phyloP scores from a whole-genome alignment of 805 yeast species.

The Ogataea parapolymorpha region DNA sequence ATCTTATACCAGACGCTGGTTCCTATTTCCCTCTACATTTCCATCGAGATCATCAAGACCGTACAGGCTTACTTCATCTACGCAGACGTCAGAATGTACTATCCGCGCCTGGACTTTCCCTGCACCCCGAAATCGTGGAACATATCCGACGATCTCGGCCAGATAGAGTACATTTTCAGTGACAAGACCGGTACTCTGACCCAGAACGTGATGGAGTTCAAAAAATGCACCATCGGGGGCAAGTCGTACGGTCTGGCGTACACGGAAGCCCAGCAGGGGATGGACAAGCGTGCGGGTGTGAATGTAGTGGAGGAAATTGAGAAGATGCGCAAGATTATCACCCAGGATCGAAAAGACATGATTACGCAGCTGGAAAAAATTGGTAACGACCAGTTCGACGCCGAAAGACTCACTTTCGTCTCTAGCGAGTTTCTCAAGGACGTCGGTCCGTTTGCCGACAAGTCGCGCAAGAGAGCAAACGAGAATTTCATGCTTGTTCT shows the following conservation, averaged over 20 bases:
- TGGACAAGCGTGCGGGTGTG: conserved; percentile 61
- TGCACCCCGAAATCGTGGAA: conserved; percentile 83
- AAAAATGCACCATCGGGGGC: conserved; percentile 69
- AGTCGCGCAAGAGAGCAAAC: conserved; percentile 44
- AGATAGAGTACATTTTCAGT: conserved; percentile 75
- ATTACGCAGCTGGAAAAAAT: conserved; percentile 35
- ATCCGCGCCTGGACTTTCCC: conserved; percentile 65
- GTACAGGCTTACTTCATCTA: conserved; percentile 73
- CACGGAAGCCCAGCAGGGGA: conserved; percentile 75
- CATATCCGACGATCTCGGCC: conserved; percentile 81
- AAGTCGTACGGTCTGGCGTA: conserved; percentile 69
- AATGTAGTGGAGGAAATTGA: conserved; percentile 51
- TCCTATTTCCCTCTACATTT: conserved; percentile 75
- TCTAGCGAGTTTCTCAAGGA: conserved; percentile 59
- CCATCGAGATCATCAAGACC: conserved; percentile 77
- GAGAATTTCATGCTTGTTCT: conserved; percentile 60
- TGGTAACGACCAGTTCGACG: conserved; percentile 48
- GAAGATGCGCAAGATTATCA: conserved; percentile 40
- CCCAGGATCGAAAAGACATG: conserved; percentile 47
- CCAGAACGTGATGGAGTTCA: conserved; percentile 80
- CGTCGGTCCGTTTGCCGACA: conserved; percentile 33
- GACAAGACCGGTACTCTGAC: conserved; percentile 85
- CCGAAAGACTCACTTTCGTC: conserved; percentile 55
- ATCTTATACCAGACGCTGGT: conserved; percentile 74
- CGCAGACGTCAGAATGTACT: conserved; percentile 68